phyloP scores from a whole-genome alignment of 768 basidiomycete genomes.

The Suillus cothurnatus region DNA sequence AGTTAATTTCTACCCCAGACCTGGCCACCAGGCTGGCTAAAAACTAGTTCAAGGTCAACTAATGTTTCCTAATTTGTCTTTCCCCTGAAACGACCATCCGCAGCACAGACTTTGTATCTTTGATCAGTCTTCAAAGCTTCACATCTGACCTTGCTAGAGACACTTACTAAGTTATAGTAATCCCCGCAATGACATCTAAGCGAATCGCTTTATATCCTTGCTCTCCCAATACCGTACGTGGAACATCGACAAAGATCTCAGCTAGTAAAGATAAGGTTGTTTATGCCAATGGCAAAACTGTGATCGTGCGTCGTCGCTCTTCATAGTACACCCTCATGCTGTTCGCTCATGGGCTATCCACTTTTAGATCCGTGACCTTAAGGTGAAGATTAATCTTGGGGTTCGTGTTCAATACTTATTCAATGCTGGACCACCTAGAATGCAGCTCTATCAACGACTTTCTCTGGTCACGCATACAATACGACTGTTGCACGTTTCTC shows the following conservation, averaged over 20 bases:
- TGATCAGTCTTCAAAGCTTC: neutral
- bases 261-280: constrained; percentile 78
- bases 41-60: too few species aligned
- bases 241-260: constrained; percentile 71
- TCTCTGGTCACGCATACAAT: constrained; percentile 80
- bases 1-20: neutral
- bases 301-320: constrained; percentile 66
- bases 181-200: constrained; percentile 49
- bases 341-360: constrained; percentile 4
- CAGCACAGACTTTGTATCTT: constrained; percentile 8
- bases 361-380: constrained; percentile 77
- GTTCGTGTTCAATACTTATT: neutral
- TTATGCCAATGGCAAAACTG: constrained; percentile 82
- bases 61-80: neutral
- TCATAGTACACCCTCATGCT: neutral
- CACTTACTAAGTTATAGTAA: neutral
- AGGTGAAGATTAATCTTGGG: constrained; percentile 47
- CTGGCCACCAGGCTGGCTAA: neutral
- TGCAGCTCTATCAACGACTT: constrained; percentile 60
- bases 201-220: constrained; percentile 59
- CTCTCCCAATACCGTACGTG: constrained; percentile 69
- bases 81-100: constrained; percentile 18
- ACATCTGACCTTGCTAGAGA: constrained; percentile 2
- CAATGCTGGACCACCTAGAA: constrained; percentile 48
- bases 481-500: constrained; percentile 90